Evolutionary conservation across 2,329 filamentous ascomycete species (phyloP).

Genomic region (Claviceps sp.): DNA sequence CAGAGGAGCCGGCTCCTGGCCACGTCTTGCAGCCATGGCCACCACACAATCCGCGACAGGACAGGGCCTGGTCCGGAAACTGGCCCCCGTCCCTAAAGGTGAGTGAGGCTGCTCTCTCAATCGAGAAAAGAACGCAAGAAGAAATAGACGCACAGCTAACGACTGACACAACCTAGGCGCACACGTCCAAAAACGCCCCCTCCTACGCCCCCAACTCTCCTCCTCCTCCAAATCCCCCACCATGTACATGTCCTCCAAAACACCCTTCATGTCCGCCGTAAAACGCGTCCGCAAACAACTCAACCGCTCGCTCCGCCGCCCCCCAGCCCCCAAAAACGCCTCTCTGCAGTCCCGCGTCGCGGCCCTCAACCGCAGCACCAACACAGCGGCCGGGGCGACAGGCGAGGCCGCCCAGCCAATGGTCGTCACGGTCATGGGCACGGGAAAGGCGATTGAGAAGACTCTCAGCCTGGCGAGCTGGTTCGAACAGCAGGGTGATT

Average conservation of each 20-base stretch:
- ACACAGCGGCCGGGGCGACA: slow-evolving; percentile 10
- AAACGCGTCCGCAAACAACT: slow-evolving; percentile 53
- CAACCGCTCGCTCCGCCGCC: slow-evolving; percentile 31
- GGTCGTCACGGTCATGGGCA: slow-evolving; percentile 47
- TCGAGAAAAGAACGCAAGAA: neutral
- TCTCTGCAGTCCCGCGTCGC: slow-evolving; percentile 33
- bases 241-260: slow-evolving; percentile 52
- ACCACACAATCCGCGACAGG: neutral
- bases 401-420: neutral
- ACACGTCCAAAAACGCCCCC: slow-evolving; percentile 35
- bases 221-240: slow-evolving; percentile 29
- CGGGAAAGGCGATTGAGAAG: slow-evolving; percentile 53
- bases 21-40: neutral
- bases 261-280: slow-evolving; percentile 55
- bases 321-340: slow-evolving; percentile 33
- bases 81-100: slow-evolving; percentile 4
- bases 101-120: neutral
- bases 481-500: slow-evolving; percentile 49
- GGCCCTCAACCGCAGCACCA: slow-evolving; percentile 23
- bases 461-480: slow-evolving; percentile 48
- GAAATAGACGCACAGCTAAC: neutral
- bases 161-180: slow-evolving; percentile 22
- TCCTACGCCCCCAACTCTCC: slow-evolving; percentile 26
- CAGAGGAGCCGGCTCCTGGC: neutral
- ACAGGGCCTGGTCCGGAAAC: neutral